Conservation (phyloP, 208 protist genomes). For the Kentomonas sorsogonicus region DNA sequence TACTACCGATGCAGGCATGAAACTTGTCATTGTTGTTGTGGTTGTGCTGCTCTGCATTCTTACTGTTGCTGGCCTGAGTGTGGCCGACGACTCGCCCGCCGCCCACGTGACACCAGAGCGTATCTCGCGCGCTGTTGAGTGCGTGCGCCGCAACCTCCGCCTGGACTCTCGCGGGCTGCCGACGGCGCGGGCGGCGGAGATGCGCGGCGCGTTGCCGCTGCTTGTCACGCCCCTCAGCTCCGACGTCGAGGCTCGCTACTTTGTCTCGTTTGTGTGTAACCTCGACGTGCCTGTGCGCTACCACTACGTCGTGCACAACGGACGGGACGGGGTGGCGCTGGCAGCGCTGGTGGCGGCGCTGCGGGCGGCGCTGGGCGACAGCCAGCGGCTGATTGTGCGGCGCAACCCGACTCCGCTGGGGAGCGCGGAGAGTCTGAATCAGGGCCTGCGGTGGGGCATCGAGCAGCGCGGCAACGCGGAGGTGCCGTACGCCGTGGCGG, state of each 20-base stretch:
- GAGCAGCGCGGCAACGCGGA: conserved; percentile 16
- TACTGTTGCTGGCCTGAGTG: no score
- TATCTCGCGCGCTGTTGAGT: conserved; percentile 20
- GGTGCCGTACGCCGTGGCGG: conserved; percentile 32
- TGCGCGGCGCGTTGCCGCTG: conserved; percentile 25
- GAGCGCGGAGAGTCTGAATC: conserved; percentile 33
- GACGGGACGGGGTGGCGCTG: conserved; percentile 17
- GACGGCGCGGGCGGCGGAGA: conserved; percentile 8
- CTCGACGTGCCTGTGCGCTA: conserved; percentile 32
- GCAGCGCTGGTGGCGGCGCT: conserved; percentile 20
- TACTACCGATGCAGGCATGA: no score
- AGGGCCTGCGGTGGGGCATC: conserved; percentile 24
- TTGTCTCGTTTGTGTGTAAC: conserved; percentile 28
- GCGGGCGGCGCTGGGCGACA: conserved; percentile 24
- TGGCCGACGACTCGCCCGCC: no score
- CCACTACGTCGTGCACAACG: conserved; percentile 32
- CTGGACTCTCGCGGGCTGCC: conserved; percentile 12
- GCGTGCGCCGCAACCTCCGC: conserved; percentile 21
- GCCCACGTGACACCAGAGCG: no score
- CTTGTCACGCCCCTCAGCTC: conserved; percentile 34
- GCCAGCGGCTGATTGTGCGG: conserved; percentile 23
- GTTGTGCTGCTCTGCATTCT: no score
- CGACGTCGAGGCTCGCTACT: conserved; percentile 27
- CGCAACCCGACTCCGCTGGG: conserved; percentile 29
- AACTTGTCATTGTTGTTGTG: no score